These are phyloP conservation scores for Chlorociboria aeruginascens DNA, from an alignment of 495 filamentous ascomycete species.

Conservation along the genomic window DNA sequence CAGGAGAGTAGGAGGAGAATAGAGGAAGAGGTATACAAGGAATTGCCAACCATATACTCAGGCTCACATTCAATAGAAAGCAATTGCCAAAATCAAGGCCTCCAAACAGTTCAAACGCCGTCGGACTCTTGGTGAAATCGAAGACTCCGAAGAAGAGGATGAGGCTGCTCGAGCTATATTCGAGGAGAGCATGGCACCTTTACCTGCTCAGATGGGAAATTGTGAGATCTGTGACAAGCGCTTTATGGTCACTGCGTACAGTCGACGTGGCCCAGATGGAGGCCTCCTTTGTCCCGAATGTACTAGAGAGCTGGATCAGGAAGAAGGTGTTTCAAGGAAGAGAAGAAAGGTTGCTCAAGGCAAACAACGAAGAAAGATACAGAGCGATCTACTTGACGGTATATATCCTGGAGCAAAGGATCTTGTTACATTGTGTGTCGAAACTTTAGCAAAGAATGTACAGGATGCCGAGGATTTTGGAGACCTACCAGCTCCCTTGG, in stretches of 20 bases:
- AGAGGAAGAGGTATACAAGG: conserved; percentile 20
- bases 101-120: conserved; percentile 52
- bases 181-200: conserved; percentile 45
- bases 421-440: conserved; percentile 67
- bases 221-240: conserved; percentile 78
- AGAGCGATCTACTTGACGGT: conserved; percentile 72
- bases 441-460: conserved; percentile 75
- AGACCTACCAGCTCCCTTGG: conserved; percentile 52
- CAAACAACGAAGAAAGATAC: conserved; percentile 51
- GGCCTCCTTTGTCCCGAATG: conserved; percentile 79
- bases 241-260: conserved; percentile 90
- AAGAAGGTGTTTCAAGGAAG: conserved; percentile 53
- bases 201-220: conserved; percentile 79
- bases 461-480: conserved; percentile 74
- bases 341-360: conserved; percentile 30
- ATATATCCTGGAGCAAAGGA: conserved; percentile 59
- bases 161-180: conserved; percentile 43
- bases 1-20: conserved; percentile 21
- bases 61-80: conserved; percentile 35
- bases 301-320: conserved; percentile 60
- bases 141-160: conserved; percentile 32
- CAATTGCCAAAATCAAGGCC: conserved; percentile 65
- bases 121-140: conserved; percentile 27
- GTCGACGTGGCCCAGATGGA: conserved; percentile 65
- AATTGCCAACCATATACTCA: neutral